Evolutionary conservation across 257 asterid genomes (phyloP).

Genomic region (Nicotiana noctiflora): DNA sequence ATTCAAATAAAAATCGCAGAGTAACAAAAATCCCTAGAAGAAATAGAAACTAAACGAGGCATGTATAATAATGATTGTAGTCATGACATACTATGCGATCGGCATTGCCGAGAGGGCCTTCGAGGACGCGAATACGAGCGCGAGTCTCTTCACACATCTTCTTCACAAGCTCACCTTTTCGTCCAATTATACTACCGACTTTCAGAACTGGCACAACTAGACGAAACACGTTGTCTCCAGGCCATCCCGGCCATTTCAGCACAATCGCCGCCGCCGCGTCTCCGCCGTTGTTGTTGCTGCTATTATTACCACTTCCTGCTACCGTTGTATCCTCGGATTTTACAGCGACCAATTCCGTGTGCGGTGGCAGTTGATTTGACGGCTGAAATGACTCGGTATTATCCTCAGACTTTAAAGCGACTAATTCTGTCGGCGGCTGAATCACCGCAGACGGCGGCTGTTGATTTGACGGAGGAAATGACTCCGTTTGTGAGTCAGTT

Average conservation of each 20-base stretch:
- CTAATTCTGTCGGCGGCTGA: not conserved
- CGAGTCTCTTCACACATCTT: constrained; percentile 81
- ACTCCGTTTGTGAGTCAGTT: not conserved
- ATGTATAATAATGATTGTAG: not conserved
- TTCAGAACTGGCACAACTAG: constrained; percentile 65
- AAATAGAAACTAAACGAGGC: not conserved
- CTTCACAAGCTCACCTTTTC: constrained; percentile 79
- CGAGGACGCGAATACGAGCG: constrained; percentile 68
- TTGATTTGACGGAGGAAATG: not conserved
- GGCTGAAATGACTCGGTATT: no score
- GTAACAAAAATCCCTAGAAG: not conserved
- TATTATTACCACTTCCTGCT: no score
- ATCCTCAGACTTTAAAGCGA: no score
- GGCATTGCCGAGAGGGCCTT: constrained; percentile 53
- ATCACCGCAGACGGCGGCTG: not conserved
- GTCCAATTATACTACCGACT: constrained; percentile 85
- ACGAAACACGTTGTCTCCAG: constrained; percentile 67
- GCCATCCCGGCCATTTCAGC: constrained; percentile 90
- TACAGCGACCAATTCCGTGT: no score
- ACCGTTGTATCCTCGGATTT: no score
- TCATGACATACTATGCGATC: constrained; percentile 61
- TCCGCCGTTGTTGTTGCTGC: not conserved
- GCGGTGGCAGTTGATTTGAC: no score
- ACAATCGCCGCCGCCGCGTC: constrained; percentile 11
- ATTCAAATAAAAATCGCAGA: not conserved